Evolutionary conservation across 169 alveolate genomes (phyloP), one percentile per base, ranked within the genome.

Genomic region (Cryptosporidium andersoni): DNA sequence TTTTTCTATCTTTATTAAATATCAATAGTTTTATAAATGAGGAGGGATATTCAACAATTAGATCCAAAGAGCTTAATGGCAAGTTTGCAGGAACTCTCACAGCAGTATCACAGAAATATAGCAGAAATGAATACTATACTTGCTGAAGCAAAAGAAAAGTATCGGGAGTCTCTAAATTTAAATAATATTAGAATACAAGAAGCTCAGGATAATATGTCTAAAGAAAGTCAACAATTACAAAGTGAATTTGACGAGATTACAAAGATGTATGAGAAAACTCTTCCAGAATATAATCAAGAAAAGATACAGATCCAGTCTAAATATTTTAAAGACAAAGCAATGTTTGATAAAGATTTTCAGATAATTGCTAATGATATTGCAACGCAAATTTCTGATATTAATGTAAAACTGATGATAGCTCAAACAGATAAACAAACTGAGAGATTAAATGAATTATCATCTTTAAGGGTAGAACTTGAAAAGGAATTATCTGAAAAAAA

Each of bases 181-280:
- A 68, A 68, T 56, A 68, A 68, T 45, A 60, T 55, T 25, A 68
- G 9, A 56, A 68, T 68, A 52, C 82, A 68, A 39, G 56, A 47
- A 16, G 82, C 82, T 14, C 82, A 68, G 47, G 82, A 68, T 51
- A n/a, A 52, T 39, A 68, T 68, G 82, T 68, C 82, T 8, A 66
- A 68, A 5, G 82, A 68, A 45, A 68, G 56, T 45, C 39, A 2
- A 1, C 55, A 40, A 11, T 55, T 68, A 6, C 82, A 68, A 12
- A 68, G 7, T 9, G 67, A 68, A 60, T 68, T 68, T 55, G 82
- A 68, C 11, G 82, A 68, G 16, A 45, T 68, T 12, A 68, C 67
- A 45, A 68, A 68, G 40, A 68, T 68, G 82, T 68, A 68, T 39
- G 82, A 68, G 43, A 55, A 51, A 51, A 68, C 52, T 68, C 60